phyloP scores from a whole-genome alignment of 78 protist species.

The slime mould (Dictyostelium discoideum) region DNA sequence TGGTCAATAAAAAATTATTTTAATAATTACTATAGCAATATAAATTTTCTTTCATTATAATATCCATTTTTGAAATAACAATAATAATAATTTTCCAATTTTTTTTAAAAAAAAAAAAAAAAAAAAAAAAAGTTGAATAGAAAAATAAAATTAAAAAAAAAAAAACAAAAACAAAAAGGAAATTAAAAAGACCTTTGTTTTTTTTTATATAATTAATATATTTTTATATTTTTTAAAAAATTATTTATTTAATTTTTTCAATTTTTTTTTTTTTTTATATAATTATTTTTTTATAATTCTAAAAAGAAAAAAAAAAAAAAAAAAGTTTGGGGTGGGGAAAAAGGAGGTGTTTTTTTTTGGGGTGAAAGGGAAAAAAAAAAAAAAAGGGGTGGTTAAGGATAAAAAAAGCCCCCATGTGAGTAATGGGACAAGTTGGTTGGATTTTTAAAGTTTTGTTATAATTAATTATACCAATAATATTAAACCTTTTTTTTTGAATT shows the following conservation, averaged over 20 bases:
- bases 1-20: background rate
- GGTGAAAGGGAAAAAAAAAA: background rate
- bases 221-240: too few species aligned
- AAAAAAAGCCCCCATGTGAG: background rate
- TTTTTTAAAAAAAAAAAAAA: too few species aligned
- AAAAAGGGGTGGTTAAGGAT: background rate
- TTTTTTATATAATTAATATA: too few species aligned
- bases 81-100: too few species aligned
- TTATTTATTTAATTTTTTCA: background rate
- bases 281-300: background rate
- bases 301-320: background rate
- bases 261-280: background rate
- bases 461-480: background rate
- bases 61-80: background rate
- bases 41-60: background rate
- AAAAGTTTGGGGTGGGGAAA: background rate
- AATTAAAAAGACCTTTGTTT: background rate
- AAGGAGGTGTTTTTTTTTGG: background rate
- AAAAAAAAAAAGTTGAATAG: background rate
- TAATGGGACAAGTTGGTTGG: conserved; percentile 11
- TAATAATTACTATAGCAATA: background rate
- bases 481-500: background rate
- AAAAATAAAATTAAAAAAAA: background rate
- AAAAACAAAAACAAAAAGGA: background rate
- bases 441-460: background rate